phyloP scores from a whole-genome alignment of 306 rosid species.

The cucumber (Cucumis sativus) region DNA sequence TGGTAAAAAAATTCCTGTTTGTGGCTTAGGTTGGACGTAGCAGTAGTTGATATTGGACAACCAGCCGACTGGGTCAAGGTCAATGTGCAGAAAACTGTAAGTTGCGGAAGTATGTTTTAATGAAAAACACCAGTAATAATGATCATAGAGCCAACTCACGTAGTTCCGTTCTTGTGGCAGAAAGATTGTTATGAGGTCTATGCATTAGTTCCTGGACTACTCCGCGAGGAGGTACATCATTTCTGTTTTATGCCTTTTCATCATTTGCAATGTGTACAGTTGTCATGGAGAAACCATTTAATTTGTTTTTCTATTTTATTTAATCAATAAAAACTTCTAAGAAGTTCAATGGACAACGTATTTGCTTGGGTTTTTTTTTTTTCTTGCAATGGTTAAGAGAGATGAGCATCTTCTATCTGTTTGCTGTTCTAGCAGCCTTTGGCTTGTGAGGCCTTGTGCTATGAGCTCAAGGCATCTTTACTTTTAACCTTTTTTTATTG shows the following conservation, averaged over 20 bases:
- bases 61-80: slow-evolving; percentile 99
- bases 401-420: neutral
- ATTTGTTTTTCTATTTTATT: no score
- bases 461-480: neutral
- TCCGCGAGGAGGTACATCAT: slow-evolving; percentile 83
- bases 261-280: slow-evolving; percentile 3
- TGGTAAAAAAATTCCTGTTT: slow-evolving; percentile 9
- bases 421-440: neutral
- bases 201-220: slow-evolving; percentile 97
- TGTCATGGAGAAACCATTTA: neutral
- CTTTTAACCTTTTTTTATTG: neutral
- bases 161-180: slow-evolving; percentile 32
- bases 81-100: slow-evolving; percentile 87
- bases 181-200: slow-evolving; percentile 94
- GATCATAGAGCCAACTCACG: neutral
- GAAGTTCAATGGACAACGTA: neutral
- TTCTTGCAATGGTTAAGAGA: neutral
- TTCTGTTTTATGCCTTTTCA: neutral
- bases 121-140: neutral
- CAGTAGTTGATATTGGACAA: slow-evolving; percentile 76
- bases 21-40: slow-evolving; percentile 59
- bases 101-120: slow-evolving; percentile 16
- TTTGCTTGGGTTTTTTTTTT: neutral
- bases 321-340: neutral
- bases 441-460: neutral